A percentile compares a stretch with the other conserved stretches of the same genome.
phyloP scores from a whole-genome alignment of 1,284 basidiomycete species.

The Heterobasidion annosum region DNA sequence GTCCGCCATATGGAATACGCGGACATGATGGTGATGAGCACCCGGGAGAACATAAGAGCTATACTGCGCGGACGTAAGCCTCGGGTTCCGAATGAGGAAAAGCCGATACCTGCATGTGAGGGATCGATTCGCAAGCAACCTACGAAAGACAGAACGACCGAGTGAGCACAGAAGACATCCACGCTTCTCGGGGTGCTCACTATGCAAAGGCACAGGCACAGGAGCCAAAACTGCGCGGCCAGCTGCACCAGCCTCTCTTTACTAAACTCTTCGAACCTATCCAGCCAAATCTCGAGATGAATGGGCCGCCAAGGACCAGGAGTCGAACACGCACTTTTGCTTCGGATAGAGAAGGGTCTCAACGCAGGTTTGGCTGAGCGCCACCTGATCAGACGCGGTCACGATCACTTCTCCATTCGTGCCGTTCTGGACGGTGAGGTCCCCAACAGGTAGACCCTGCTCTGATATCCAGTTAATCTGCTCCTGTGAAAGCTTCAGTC shows the following conservation, averaged over 20 bases:
- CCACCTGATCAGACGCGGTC: not conserved
- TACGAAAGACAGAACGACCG: constrained; percentile 3
- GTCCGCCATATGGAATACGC: too few species aligned
- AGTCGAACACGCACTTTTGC: not conserved
- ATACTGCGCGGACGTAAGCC: constrained; percentile 7
- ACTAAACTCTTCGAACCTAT: not conserved
- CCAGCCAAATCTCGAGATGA: not conserved
- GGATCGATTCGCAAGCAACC: constrained; percentile 41
- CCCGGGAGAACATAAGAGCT: too few species aligned
- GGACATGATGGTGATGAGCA: too few species aligned
- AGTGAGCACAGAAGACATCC: not conserved
- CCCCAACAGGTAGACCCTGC: too few species aligned
- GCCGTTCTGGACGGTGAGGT: not conserved
- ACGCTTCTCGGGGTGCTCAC: not conserved
- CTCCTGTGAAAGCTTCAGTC: too few species aligned
- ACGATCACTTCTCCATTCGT: not conserved
- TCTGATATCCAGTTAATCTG: too few species aligned
- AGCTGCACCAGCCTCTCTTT: not conserved
- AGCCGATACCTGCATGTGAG: constrained; percentile 37
- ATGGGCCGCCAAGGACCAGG: not conserved
- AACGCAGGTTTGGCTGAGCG: not conserved
- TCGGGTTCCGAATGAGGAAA: constrained; percentile 40
- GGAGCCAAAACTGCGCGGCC: not conserved
- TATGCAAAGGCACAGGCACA: not conserved
- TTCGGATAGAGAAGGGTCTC: not conserved